A percentile compares a stretch with the other conserved stretches of the same genome.
Evolutionary conservation across 2,329 filamentous ascomycete genomes (phyloP).

Genomic region (Fusarium newnesense): DNA sequence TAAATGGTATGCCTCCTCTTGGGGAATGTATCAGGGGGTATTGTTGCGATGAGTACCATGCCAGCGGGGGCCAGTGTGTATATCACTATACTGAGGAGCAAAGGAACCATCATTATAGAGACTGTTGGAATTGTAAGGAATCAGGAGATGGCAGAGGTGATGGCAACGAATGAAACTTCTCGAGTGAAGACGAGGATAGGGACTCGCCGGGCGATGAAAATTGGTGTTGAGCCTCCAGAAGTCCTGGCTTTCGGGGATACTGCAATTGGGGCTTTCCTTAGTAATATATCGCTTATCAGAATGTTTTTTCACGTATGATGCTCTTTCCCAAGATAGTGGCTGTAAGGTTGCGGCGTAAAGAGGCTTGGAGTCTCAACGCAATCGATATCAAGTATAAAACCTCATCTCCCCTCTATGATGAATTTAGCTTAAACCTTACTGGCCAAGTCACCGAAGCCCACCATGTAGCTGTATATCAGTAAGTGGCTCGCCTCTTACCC

Average conservation of each 20-base stretch:
- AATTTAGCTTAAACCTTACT: not conserved
- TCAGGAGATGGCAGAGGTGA: no score
- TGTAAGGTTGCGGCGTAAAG: not conserved
- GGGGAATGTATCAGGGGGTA: fast-evolving
- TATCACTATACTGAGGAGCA: no score
- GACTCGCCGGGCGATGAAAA: not conserved
- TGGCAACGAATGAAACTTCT: no score
- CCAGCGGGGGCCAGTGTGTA: no score
- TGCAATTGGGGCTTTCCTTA: not conserved
- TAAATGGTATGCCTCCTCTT: fast-evolving
- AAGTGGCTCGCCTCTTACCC: not conserved
- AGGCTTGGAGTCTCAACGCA: not conserved
- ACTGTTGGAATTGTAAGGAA: no score
- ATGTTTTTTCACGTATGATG: fast-evolving
- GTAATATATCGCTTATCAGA: not conserved
- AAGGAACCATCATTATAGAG: no score
- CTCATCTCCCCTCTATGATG: not conserved
- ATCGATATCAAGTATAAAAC: not conserved
- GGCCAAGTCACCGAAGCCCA: fast-evolving
- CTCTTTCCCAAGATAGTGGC: not conserved
- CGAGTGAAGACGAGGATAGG: not conserved
- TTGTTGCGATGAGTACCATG: not conserved
- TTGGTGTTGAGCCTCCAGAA: fast-evolving
- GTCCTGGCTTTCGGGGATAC: fast-evolving
- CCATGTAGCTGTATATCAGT: not conserved